Base-by-base conservation (phyloP, 352 stramenopile genomes). In the Blastocystis sp. region DNA sequence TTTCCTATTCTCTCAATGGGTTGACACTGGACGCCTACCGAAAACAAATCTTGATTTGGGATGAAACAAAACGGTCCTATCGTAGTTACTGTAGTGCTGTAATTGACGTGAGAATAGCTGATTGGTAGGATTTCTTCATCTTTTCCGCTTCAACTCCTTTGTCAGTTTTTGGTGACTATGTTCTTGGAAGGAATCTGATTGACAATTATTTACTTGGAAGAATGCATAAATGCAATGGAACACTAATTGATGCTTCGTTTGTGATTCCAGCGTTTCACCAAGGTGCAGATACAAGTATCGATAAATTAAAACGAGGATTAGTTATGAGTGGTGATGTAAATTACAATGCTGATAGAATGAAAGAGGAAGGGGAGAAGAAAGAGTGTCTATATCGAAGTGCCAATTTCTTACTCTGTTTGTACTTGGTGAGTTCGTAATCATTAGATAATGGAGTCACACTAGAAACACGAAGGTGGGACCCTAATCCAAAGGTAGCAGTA, bases 181-280 rank as follows among this genome's bases (percentile, higher is more conserved):
- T 84, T 19, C 51, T 84, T 1, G 73, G 73, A 30, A 54, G 73
- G 13, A 44, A 84, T 42, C 33, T 33, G 13, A 68, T 84, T 44
- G 73, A 84, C 73, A 84, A 84, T 37, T 84, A 84, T 53, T 51
- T 84, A n/a, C 53, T 84, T 37, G 48, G 24, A 37, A 44, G 73
- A 22, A 66, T 84, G 51, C 17, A 68, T 19, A 37, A 33, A 19
- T 84, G 51, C 51, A 66, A 66, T 27, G 73, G 73, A 27, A 35
- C 48, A 3, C 48, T 84, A 17, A 35, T 84, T 15, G 73, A 84
- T 37, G 68, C 73, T 44, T 68, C 73, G 0, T 84, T 84, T n/a
- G 73, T 57, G 48, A 57, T 84, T 19, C 48, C 48, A 19, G 54
- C 48, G 7, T 66, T 84, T 24, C 73, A 84, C 17, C 73, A 84